Evolutionary conservation across 768 basidiomycete species (phyloP), one percentile per base, ranked within the genome.

Genomic region (Agrocybe praecox): DNA sequence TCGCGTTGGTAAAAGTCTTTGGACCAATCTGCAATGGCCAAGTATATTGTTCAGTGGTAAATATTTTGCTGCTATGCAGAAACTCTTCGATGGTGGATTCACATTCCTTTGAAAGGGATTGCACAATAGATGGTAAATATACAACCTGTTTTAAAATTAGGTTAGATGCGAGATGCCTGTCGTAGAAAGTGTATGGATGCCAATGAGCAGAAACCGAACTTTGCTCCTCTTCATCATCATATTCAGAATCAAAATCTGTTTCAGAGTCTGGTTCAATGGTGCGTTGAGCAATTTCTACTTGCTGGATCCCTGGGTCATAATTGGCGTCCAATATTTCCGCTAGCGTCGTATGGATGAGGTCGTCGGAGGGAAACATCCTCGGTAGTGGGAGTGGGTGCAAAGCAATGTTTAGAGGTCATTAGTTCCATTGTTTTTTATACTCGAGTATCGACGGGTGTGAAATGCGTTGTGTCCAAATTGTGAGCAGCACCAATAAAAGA

Each of bases 171-270:
- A 58, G 7, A 26, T 58, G 51, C 11, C 46, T 45, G n/a, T 58
- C 57, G 45, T 58, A 58, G 52, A 58, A 58, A 1, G 51, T 23
- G 15, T 46, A 22, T 1, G 57, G 51, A 8, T n/a, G 15, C 4
- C 6, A 40, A 6, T 40, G 36, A 4, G 36, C 6, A 40, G 5
- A 12, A 15, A 15, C 14, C 14, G 36, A n/a, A 40, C n/a, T n/a
- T 4, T 14, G 14, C 5, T 40, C 36, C 4, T 4, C 5, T 29
- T 9, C n/a, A n/a, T n/a, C n/a, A n/a, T n/a, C n/a, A n/a, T n/a
- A n/a, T n/a, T n/a, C 9, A 4, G 26, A 29, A 9, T 9, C 9
- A 5, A 9, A 29, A 5, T 29, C 26, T 29, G 4, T 9, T 4
- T 29, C 26, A 29, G 26, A 29, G 26, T 29, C 26, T n/a, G 5